Percentiles rank a stretch among this genome's conserved stretches.
Conservation (phyloP, 208 protist species). For the Leishmania mexicana region DNA sequence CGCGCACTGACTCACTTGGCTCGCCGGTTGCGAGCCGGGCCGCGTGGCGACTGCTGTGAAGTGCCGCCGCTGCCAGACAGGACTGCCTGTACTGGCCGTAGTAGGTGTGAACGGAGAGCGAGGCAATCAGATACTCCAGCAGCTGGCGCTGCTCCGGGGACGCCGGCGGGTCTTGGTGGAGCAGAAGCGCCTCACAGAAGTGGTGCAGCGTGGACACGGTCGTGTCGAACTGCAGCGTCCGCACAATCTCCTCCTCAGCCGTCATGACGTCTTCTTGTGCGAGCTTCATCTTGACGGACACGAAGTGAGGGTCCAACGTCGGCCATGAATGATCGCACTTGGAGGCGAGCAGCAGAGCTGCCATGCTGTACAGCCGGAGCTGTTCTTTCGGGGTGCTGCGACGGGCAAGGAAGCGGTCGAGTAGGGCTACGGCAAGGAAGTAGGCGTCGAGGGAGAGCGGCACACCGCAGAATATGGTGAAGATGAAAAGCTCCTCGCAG, state of each 20-base stretch:
- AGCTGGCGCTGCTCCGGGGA: conserved; percentile 46
- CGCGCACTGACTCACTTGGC: conserved; percentile 42
- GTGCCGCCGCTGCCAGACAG: conserved; percentile 59
- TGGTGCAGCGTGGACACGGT: conserved; percentile 49
- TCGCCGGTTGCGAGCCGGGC: conserved; percentile 36
- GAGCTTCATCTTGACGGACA: conserved; percentile 91
- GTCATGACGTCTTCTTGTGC: conserved; percentile 51
- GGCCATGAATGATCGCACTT: conserved; percentile 99
- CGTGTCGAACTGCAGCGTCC: conserved; percentile 48
- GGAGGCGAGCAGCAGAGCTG: conserved; percentile 95
- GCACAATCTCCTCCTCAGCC: conserved; percentile 55
- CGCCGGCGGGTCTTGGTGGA: conserved; percentile 66
- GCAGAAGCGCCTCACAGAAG: conserved; percentile 54
- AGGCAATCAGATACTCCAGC: conserved; percentile 61
- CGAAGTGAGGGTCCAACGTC: conserved; percentile 77
- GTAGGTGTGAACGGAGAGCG: conserved; percentile 59
- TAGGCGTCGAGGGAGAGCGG: conserved; percentile 70
- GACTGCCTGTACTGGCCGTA: conserved; percentile 57
- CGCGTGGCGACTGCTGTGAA: conserved; percentile 64
- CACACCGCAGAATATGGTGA: conserved; percentile 31
- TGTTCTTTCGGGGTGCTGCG: conserved; percentile 48
- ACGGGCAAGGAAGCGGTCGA: conserved; percentile 84
- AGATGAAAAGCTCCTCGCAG: conserved; percentile 53
- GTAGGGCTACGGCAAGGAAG: conserved; percentile 72
- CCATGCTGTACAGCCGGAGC: conserved; percentile 74